Evolutionary conservation across 331 rosid genomes (phyloP), one percentile per base, ranked within the genome.

Genomic region (Arachis monticola): DNA sequence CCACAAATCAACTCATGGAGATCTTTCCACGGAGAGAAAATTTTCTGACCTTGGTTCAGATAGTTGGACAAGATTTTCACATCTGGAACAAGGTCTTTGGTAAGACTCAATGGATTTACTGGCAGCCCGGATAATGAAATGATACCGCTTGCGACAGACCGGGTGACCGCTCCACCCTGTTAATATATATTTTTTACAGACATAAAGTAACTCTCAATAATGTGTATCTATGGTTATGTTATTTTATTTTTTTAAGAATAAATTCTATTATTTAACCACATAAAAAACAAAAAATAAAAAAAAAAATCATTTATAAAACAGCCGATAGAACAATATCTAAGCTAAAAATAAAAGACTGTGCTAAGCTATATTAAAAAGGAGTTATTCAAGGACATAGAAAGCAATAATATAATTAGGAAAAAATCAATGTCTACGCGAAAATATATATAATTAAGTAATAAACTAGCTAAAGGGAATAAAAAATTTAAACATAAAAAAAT

Each of bases 121-220:
- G 40, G 79, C 79, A 27, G 87, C 72, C 69, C 90, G 78, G 52
- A 88, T 84, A 44, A 86, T 84, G 77, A 88, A 86, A 42, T 88
- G 90, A 72, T 84, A 88, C 56, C 86, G 83, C 83, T 88, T 88
- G 75, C 77, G 60, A 52, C 92, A 88, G 1, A 88, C 92, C 1
- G 92, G 92, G 75, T 88, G 90, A 3, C 77, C 83, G 78, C 90
- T 86, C 92, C 92, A 88, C 1, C 92, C 91, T 85, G 78, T 65
- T 40, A 4, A 63, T 56, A 35, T 35, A 35, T 35, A 69, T 69
- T 72, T 55, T 47, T 31, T 38, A 12, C n/a, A 14, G 50, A 11
- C 32, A 77, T 10, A 67, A 61, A 64, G 66, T 63, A 35, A 2
- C 40, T 35, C 40, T 35, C 40, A 35, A 35, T 35, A 22, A 22